A percentile compares a stretch with the other conserved stretches of the same genome.
Evolutionary conservation across 257 asterid genomes (phyloP).

Genomic region (Eustoma russellianum): DNA sequence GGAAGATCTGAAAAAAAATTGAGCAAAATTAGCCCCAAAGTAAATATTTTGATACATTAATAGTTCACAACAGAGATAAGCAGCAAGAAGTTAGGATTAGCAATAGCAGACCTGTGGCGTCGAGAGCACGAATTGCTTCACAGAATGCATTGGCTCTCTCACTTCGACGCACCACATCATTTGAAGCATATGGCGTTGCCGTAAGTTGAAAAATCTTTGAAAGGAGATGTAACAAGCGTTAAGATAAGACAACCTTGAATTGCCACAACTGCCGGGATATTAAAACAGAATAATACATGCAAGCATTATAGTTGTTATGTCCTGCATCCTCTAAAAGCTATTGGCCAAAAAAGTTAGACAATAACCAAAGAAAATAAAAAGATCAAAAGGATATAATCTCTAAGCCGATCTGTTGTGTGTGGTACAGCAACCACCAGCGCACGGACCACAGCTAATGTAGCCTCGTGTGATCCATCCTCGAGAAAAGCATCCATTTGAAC

Average conservation of each 20-base stretch:
- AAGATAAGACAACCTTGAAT: conserved; percentile 38
- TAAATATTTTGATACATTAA: neutral
- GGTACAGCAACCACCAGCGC: conserved; percentile 88
- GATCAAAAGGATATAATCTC: conserved; percentile 85
- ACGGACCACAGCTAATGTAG: conserved; percentile 84
- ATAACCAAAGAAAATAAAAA: neutral
- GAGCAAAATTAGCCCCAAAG: neutral
- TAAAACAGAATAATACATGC: neutral
- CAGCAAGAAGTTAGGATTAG: no score
- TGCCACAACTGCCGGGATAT: conserved; percentile 1
- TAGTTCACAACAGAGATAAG: no score
- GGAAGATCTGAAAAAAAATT: conserved; percentile 53
- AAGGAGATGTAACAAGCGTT: conserved; percentile 63
- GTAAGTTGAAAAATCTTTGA: conserved; percentile 90
- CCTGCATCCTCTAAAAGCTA: no score
- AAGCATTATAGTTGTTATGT: neutral
- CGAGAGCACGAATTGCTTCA: conserved; percentile 98
- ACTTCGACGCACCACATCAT: conserved; percentile 53
- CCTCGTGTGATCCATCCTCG: conserved; percentile 99
- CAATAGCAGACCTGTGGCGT: conserved; percentile 72
- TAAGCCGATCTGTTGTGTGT: conserved; percentile 70
- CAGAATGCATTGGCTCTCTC: conserved; percentile 90
- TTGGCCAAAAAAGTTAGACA: neutral
- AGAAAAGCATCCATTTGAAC: conserved; percentile 99
- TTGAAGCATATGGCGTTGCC: conserved; percentile 56